Evolutionary conservation across 2,329 filamentous ascomycete species (phyloP), one percentile per base, ranked within the genome.

Genomic region (Aureobasidium sp.): DNA sequence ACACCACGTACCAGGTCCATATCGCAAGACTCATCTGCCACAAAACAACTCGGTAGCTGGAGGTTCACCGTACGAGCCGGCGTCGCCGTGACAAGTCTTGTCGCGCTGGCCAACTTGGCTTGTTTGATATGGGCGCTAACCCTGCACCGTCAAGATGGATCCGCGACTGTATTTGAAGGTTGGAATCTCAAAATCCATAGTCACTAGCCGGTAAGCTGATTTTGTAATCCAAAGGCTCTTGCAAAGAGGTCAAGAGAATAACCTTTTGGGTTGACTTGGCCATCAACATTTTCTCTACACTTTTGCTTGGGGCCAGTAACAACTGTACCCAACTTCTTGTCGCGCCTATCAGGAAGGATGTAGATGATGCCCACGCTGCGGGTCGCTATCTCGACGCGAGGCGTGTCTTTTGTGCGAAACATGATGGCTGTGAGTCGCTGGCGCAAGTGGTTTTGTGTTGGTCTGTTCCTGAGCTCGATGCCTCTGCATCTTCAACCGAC

Each of bases 301-400:
- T 75, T 1, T 62, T 82, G 17, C 72, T 82, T 0, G 73, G 74
- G 1, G 78, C 78, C 5, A 79, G 76, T 42, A 82, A 81, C 66
- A 82, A 79, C 63, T 77, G 74, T 61, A 82, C 82, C 78, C 82
- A 84, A 63, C 73, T 77, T 22, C 68, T 84, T 14, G 76, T 71
- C 14, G 75, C 81, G 0, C 82, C 82, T 0, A 82, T 78, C 0
- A 70, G 82, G 27, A 63, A 67, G 9, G 79, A 84, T 44, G 68
- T 84, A 12, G 77, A 84, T 52, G 65, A 64, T 15, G 80, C 79
- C 0, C 82, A 85, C 69, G 55, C 64, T 0, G 65, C 67, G 51
- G 69, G 72, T 1, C 70, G 66, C 17, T 78, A 75, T 74, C 67
- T 82, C 0, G 75, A 79, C 37, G 76, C 81, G 48, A 79, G 81